Evolutionary conservation across 116 monocot genomes (phyloP).

Genomic region (Papilionanthe hybrid): DNA sequence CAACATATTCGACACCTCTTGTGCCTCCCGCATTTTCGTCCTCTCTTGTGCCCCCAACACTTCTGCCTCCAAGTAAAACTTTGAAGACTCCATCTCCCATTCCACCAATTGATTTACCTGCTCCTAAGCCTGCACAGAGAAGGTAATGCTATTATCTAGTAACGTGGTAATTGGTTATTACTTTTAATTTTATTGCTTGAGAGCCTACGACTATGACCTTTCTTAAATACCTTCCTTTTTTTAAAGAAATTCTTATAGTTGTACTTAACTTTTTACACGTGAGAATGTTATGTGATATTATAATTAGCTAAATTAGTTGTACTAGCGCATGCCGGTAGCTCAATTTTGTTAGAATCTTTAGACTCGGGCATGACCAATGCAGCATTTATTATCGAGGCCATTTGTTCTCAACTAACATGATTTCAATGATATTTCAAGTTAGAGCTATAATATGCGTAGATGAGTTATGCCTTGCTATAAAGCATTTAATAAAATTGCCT

Average conservation of each 20-base stretch:
- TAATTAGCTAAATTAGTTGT: not conserved
- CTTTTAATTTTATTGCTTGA: not conserved
- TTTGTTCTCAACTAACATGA: not conserved
- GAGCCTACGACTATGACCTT: not conserved
- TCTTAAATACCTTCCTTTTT: not conserved
- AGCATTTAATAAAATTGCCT: too few relatives aligned
- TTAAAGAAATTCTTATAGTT: not conserved
- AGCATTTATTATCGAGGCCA: not conserved
- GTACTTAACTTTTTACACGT: not conserved
- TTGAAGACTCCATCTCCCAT: conserved; percentile 60
- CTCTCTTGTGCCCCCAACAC: conserved; percentile 6
- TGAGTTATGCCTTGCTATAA: too few relatives aligned
- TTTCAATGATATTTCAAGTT: not conserved
- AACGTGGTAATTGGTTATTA: not conserved
- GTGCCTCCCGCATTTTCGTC: conserved; percentile 47
- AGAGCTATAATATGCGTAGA: too few relatives aligned
- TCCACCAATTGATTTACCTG: conserved; percentile 47
- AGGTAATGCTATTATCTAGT: conserved; percentile 37
- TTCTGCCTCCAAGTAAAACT: conserved; percentile 61
- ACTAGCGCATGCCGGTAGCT: too few relatives aligned
- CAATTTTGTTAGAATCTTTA: not conserved
- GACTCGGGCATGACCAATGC: not conserved
- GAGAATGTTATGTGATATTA: not conserved
- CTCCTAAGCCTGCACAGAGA: conserved; percentile 38
- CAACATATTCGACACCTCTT: conserved; percentile 38